A percentile compares a stretch with the other conserved stretches of the same genome.
Evolutionary conservation across 140 eudicot genomes (phyloP).

Genomic region (Stevia rebaudiana): DNA sequence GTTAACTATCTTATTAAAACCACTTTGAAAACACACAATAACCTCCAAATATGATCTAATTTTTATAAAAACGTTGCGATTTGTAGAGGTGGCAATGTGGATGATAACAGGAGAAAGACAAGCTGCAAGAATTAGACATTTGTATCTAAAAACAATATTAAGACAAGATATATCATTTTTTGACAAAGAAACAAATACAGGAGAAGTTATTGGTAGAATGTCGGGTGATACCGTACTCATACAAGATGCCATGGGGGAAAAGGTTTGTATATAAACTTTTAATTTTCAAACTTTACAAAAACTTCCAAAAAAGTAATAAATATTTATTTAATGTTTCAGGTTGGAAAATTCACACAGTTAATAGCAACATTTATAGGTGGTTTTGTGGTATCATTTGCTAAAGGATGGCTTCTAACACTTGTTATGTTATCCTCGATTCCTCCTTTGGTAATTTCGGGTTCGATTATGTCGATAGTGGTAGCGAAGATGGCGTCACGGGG

Average conservation of each 20-base stretch:
- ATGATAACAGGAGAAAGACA: slow-evolving; percentile 83
- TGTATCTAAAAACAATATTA: slow-evolving; percentile 57
- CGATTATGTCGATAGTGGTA: slow-evolving; percentile 41
- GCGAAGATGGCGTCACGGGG: slow-evolving; percentile 76
- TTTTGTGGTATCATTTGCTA: slow-evolving; percentile 60
- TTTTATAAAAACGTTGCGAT: not conserved
- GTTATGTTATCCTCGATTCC: slow-evolving; percentile 71
- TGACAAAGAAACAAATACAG: slow-evolving; percentile 73
- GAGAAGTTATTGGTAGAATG: slow-evolving; percentile 73
- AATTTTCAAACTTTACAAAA: not conserved
- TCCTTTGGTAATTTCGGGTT: slow-evolving; percentile 60
- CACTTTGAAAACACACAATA: not conserved
- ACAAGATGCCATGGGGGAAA: slow-evolving; percentile 88
- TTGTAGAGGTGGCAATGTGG: slow-evolving; percentile 68
- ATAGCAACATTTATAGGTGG: slow-evolving; percentile 72
- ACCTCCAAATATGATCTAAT: not conserved
- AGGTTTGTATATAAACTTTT: slow-evolving; percentile 28
- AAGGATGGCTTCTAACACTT: slow-evolving; percentile 92
- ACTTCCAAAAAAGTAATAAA: not conserved
- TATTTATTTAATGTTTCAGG: slow-evolving; percentile 33
- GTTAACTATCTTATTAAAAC: not conserved
- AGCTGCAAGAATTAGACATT: slow-evolving; percentile 55
- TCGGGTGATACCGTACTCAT: slow-evolving; percentile 79
- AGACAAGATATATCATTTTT: slow-evolving; percentile 72
- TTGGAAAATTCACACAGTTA: slow-evolving; percentile 76